A percentile compares a stretch with the other conserved stretches of the same genome.
Evolutionary conservation across 805 yeast genomes (phyloP).

Genomic region (Wickerhamiella siamensis): DNA sequence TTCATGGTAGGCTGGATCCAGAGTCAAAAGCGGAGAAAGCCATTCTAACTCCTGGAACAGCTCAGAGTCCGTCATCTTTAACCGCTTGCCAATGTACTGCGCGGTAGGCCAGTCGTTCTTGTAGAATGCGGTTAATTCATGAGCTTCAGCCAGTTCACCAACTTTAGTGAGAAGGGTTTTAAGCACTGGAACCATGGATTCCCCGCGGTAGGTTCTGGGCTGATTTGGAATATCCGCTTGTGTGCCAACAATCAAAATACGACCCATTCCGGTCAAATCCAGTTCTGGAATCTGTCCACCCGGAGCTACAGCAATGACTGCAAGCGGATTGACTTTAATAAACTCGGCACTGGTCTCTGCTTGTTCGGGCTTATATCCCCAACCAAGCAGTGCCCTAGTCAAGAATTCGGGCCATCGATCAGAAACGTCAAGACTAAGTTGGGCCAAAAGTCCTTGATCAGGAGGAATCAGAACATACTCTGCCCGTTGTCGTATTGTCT

Average conservation of each 20-base stretch:
- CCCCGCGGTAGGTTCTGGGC: background rate
- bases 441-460: background rate
- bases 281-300: background rate
- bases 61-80: constrained; percentile 4
- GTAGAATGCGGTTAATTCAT: background rate
- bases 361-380: background rate
- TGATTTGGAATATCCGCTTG: background rate
- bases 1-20: background rate
- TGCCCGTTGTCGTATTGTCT: background rate
- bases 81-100: background rate
- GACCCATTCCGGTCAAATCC: background rate
- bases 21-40: background rate
- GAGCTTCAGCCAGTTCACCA: background rate
- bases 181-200: background rate
- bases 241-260: background rate
- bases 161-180: background rate
- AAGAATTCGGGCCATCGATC: background rate
- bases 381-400: background rate
- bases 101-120: background rate
- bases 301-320: background rate
- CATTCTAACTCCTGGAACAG: constrained; percentile 1
- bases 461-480: background rate
- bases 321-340: background rate
- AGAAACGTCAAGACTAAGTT: background rate
- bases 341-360: background rate